A percentile compares a stretch with the other conserved stretches of the same genome.
phyloP scores from a whole-genome alignment of 306 rosid genomes.

The Prunus persica region DNA sequence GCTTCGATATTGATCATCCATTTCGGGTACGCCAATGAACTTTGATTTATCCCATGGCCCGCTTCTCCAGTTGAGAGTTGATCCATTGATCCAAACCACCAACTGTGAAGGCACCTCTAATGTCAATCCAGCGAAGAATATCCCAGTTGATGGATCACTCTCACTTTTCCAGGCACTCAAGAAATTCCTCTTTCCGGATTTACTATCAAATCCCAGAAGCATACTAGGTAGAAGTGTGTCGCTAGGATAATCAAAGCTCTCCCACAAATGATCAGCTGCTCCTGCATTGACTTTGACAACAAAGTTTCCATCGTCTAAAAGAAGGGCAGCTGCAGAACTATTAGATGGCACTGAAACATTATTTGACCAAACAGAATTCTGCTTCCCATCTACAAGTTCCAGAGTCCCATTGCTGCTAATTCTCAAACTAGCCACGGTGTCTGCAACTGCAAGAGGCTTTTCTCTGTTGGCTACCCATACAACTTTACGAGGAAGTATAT shows the following conservation, averaged over 20 bases:
- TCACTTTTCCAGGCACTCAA: slow-evolving; percentile 37
- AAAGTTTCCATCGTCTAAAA: slow-evolving; percentile 30
- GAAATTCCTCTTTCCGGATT: slow-evolving; percentile 19
- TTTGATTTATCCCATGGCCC: slow-evolving; percentile 54
- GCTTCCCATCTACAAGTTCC: slow-evolving; percentile 23
- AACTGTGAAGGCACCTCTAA: slow-evolving; percentile 29
- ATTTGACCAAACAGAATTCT: slow-evolving; percentile 31
- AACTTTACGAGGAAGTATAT: slow-evolving; percentile 9
- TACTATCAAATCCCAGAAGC: slow-evolving; percentile 24
- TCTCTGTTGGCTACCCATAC: slow-evolving; percentile 15
- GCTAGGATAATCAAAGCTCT: slow-evolving; percentile 34
- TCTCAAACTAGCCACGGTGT: not conserved
- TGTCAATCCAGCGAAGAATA: slow-evolving; percentile 23
- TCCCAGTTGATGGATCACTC: slow-evolving; percentile 41
- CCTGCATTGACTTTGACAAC: not conserved
- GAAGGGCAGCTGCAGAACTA: slow-evolving; percentile 27
- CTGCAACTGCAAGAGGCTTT: not conserved
- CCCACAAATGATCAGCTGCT: slow-evolving; percentile 24
- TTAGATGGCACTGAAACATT: not conserved
- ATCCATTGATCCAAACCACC: slow-evolving; percentile 30
- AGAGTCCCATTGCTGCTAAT: slow-evolving; percentile 28
- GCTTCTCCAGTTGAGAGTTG: slow-evolving; percentile 43
- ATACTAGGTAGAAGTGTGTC: slow-evolving; percentile 31
- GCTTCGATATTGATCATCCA: slow-evolving; percentile 30
- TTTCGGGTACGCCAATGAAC: slow-evolving; percentile 36